Evolutionary conservation across 192 early-diverging fungal genomes (phyloP).

Genomic region (Linderina pennispora): DNA sequence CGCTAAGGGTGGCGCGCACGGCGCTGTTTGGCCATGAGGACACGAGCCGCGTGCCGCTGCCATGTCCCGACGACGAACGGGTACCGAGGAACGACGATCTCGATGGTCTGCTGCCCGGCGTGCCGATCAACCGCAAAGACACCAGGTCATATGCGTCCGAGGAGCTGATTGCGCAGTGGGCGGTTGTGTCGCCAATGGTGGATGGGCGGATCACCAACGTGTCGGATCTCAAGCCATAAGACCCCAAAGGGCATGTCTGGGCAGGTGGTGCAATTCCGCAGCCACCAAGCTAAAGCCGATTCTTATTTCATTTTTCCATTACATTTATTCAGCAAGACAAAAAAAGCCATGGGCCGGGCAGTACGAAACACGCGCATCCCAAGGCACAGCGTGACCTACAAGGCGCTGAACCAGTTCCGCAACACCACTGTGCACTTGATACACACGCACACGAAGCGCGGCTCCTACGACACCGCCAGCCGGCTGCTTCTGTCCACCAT

Average conservation of each 20-base stretch:
- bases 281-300: no score
- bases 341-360: no score
- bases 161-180: conserved; percentile 50
- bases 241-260: no score
- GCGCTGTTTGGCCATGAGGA: conserved; percentile 39
- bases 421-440: conserved; percentile 11
- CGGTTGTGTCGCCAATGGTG: conserved; percentile 47
- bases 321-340: no score
- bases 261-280: no score
- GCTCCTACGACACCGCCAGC: no score
- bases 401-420: conserved; percentile 6
- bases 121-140: conserved; percentile 31
- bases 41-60: conserved; percentile 8
- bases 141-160: conserved; percentile 21
- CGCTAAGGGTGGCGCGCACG: conserved; percentile 25
- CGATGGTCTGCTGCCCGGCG: conserved; percentile 21
- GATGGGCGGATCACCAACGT: conserved; percentile 50
- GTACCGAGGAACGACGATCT: conserved; percentile 29
- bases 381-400: no score
- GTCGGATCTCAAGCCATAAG: not conserved
- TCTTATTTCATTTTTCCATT: no score
- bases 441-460: no score
- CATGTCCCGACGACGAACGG: conserved; percentile 3
- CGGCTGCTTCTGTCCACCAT: no score
- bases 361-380: no score